A percentile compares a stretch with the other conserved stretches of the same genome.
Evolutionary conservation across 306 rosid species (phyloP).

Genomic region (Cercis canadensis): DNA sequence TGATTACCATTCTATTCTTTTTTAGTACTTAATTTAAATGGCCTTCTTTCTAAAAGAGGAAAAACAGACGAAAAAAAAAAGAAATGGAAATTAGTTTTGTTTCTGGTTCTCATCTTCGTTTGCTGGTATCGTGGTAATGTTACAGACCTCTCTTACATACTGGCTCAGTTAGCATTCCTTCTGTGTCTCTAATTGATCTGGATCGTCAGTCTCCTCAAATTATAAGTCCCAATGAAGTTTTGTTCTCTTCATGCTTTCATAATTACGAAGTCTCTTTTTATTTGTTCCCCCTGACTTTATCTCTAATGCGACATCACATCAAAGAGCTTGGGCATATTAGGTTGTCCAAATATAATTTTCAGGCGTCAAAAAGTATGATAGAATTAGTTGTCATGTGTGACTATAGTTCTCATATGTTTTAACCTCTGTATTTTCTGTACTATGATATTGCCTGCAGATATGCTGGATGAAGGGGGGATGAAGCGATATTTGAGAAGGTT

Average conservation of each 20-base stretch:
- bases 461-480: conserved; percentile 20
- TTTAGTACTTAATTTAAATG: not conserved
- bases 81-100: conserved; percentile 6
- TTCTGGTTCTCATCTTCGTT: not conserved
- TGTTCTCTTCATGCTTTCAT: no score
- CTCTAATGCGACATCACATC: not conserved
- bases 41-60: not conserved
- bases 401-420: conserved; percentile 10
- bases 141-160: no score
- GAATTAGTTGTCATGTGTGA: not conserved
- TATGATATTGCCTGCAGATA: conserved; percentile 22
- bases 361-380: not conserved
- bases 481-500: conserved; percentile 31
- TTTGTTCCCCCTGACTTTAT: not conserved
- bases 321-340: not conserved
- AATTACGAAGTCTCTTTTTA: no score
- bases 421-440: conserved; percentile 20
- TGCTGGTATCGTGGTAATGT: conserved; percentile 19
- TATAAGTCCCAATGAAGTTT: not conserved
- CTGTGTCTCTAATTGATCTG: no score
- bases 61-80: not conserved
- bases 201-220: not conserved
- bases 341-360: conserved; percentile 8
- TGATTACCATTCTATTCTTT: not conserved
- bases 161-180: no score